A percentile compares a stretch with the other conserved stretches of the same genome.
These are phyloP conservation scores for Talaromyces pinophilus DNA, from an alignment of 2,329 filamentous ascomycete species.

Conservation along the genomic window DNA sequence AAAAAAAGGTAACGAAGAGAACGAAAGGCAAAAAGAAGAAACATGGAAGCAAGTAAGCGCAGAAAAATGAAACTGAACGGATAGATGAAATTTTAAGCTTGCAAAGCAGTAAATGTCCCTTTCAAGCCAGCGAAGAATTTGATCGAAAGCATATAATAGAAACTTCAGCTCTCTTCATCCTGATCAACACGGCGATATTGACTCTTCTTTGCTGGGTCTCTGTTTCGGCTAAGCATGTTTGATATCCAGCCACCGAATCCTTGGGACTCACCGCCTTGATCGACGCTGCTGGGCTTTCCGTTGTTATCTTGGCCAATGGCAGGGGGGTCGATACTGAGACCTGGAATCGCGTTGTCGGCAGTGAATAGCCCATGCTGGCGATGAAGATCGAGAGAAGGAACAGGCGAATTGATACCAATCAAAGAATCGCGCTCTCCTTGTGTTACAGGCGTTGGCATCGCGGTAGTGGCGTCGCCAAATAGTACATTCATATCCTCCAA, in stretches of 20 bases:
- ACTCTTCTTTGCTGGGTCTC: conserved; percentile 37
- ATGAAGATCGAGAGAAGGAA: conserved; percentile 73
- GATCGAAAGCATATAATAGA: conserved; percentile 27
- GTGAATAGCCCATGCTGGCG: conserved; percentile 50
- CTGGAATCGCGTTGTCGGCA: conserved; percentile 71
- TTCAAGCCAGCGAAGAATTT: background rate
- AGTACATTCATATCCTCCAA: conserved; percentile 95
- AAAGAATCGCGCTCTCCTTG: conserved; percentile 80
- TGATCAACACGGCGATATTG: conserved; percentile 51
- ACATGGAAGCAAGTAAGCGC: background rate
- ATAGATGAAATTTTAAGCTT: background rate
- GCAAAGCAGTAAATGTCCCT: background rate
- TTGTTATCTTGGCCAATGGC: conserved; percentile 55
- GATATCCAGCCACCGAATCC: conserved; percentile 71
- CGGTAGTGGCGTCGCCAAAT: conserved; percentile 89
- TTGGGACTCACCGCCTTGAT: conserved; percentile 44
- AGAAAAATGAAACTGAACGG: background rate
- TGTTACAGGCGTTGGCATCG: conserved; percentile 75
- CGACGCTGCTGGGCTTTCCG: conserved; percentile 48
- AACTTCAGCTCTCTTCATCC: conserved; percentile 42
- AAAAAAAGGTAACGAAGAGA: conserved; percentile 21
- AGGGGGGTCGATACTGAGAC: conserved; percentile 78
- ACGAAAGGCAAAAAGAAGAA: background rate
- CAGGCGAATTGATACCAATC: conserved; percentile 74
- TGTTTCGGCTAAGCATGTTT: conserved; percentile 61